Base-by-base conservation (phyloP, 805 yeast genomes). In the Torulaspora microellipsoides region DNA sequence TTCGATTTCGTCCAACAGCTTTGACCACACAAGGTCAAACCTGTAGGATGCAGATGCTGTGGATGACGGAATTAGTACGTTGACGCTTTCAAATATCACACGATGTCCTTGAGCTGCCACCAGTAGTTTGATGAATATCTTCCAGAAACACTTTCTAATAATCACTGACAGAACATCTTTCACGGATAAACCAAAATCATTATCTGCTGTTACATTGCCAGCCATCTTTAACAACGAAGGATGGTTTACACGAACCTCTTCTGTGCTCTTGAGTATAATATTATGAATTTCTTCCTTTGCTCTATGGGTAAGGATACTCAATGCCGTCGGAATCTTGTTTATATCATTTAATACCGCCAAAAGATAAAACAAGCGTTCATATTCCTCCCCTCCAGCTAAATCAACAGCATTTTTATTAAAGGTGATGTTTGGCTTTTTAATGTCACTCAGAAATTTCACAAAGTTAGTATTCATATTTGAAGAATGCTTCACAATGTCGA, bases 71-170 rank as follows among this genome's bases (percentile, higher is more conserved):
- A 65, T 65, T 8, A 66, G 49, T 8, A 57, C 50, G 13, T 67
- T 65, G 6, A 76, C 69, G 11, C 84, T 74, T 48, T 81, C 89
- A 47, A 69, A 68, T 4, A 88, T 72, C 1, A 83, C 80, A 27
- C 83, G 71, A 57, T 86, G 89, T 17, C 77, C 75, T 65, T 86
- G 93, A 14, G 87, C 63, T 4, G 85, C 78, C 17, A 80, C 72
- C 32, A 82, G 64, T 40, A 79, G 62, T 58, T 79, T 81, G 25
- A 78, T 68, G 55, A 84, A 88, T n/a, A 87, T 70, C 8, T 79
- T 71, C 62, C 85, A 78, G 49, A 85, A 83, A 32, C 88, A 71
- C 48, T 86, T 88, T 50, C 81, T 78, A 27, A 89, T 65, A 0
- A 86, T 72, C 0, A 74, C 61, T 0, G 80, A 75, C 10, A 77